phyloP scores from a whole-genome alignment of 2,329 filamentous ascomycete genomes.

The Dactylellina drechsleri region DNA sequence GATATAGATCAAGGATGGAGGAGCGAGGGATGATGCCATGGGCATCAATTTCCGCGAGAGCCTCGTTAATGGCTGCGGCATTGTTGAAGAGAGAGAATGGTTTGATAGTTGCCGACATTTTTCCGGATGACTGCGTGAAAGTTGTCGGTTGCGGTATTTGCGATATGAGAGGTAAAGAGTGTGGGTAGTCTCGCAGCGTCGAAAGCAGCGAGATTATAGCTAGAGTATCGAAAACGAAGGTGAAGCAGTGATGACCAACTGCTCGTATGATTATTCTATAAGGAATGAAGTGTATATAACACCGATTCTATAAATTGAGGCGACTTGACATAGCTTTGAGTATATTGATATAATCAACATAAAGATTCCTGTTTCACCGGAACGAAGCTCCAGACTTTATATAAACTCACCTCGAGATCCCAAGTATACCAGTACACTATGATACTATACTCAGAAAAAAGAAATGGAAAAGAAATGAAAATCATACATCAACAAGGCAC shows the following conservation, averaged over 20 bases:
- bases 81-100: constrained; percentile 24
- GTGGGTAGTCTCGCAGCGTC: too few species aligned
- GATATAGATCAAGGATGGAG: constrained; percentile 67
- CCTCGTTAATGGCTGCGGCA: constrained; percentile 9
- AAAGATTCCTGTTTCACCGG: neutral
- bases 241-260: constrained; percentile 8
- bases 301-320: neutral
- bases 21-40: constrained; percentile 61
- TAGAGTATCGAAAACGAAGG: neutral
- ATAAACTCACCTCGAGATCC: neutral
- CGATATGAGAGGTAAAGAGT: too few species aligned
- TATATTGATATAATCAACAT: neutral
- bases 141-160: neutral
- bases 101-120: constrained; percentile 5
- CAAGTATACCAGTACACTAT: neutral
- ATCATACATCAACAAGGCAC: neutral
- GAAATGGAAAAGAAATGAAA: neutral
- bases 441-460: neutral
- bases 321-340: neutral
- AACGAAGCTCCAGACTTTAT: constrained; percentile 2
- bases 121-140: neutral
- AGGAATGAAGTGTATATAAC: constrained; percentile 9
- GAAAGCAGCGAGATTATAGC: too few species aligned
- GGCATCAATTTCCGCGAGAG: constrained; percentile 61
- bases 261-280: neutral